Evolutionary conservation across 1,139 yeast species (phyloP).

Genomic region (Barnettozyma hawaiiensis): DNA sequence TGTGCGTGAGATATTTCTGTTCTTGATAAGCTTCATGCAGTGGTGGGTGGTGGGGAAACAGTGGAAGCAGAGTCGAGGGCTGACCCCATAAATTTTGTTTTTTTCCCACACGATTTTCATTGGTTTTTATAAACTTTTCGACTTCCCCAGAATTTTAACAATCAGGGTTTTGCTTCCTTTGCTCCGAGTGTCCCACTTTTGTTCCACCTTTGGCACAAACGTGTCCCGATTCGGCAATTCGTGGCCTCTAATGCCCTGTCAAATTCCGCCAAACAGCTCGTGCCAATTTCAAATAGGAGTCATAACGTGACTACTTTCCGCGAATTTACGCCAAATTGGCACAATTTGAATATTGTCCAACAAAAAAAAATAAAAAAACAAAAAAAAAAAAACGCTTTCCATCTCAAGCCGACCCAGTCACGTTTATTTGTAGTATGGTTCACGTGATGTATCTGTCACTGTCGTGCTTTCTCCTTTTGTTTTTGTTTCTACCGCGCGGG

Average conservation of each 20-base stretch:
- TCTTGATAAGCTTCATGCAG: constrained; percentile 21
- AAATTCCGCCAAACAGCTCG: not conserved
- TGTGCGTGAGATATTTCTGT: constrained; percentile 36
- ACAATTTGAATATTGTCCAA: too few relatives aligned
- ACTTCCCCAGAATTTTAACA: constrained; percentile 2
- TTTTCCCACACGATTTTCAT: not conserved
- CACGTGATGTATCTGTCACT: not conserved
- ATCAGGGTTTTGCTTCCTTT: constrained; percentile 2
- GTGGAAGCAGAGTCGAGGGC: not conserved
- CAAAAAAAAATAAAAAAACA: too few relatives aligned
- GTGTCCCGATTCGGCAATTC: not conserved
- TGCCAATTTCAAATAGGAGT: not conserved
- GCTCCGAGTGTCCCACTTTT: constrained; percentile 1
- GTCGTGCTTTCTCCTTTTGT: too few relatives aligned
- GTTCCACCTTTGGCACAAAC: constrained; percentile 3
- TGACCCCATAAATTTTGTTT: not conserved
- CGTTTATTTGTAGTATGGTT: not conserved
- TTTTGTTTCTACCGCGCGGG: too few relatives aligned
- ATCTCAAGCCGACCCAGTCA: too few relatives aligned
- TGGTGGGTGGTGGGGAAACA: not conserved
- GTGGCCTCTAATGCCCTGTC: not conserved
- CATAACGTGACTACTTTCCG: constrained; percentile 2
- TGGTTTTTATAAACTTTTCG: constrained; percentile 1
- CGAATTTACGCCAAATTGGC: not conserved
- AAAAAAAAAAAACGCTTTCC: too few relatives aligned